Evolutionary conservation across 305 asterid species (phyloP), one percentile per base, ranked within the genome.

Genomic region (Striga hermonthica): DNA sequence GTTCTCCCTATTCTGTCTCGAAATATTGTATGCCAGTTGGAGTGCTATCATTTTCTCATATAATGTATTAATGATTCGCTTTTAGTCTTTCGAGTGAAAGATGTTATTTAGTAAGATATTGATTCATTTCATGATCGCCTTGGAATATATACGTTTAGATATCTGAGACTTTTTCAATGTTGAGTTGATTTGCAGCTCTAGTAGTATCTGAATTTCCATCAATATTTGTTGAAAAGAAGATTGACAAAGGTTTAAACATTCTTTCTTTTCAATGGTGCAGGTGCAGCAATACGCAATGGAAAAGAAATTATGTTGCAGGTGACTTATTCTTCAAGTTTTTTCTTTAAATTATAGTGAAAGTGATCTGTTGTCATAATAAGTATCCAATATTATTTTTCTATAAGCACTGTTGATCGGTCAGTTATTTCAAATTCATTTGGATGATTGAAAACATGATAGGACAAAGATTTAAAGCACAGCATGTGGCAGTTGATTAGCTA

Each of bases 281-380:
- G 15, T 75, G 90, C 78, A 67, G 81, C 79, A 58, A 70, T 88
- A 69, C 86, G 88, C 75, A 74, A 77, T 40, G 99, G 97, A 62
- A 86, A 78, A 59, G 97, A 93, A 64, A 72, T 93, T 79, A 14
- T 93, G 68, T 72, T 93, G 72, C 99, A 90, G 98, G 97, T 89
- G 70, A 78, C 67, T 64, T 64, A 22, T 36, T 63, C 54, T 9
- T 70, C 12, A n/a, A 65, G 35, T 47, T 16, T 66, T 48, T 54
- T 3, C 2, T 56, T 43, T 66, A 9, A 35, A 47, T 64, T 36
- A 53, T 43, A 14, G 14, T 38, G 71, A 52, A 63, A 57, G 39
- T 31, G 61, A 39, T 47, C 53, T 65, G n/a, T 15, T 64, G 43
- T 9, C 12, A 31, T 36, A 54, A 39, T 13, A 49, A 70, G 54